Percentiles rank a stretch among this genome's conserved stretches.
Conservation (phyloP, 2,329 filamentous ascomycete genomes). For the Colletotrichum lindemuthianum region DNA sequence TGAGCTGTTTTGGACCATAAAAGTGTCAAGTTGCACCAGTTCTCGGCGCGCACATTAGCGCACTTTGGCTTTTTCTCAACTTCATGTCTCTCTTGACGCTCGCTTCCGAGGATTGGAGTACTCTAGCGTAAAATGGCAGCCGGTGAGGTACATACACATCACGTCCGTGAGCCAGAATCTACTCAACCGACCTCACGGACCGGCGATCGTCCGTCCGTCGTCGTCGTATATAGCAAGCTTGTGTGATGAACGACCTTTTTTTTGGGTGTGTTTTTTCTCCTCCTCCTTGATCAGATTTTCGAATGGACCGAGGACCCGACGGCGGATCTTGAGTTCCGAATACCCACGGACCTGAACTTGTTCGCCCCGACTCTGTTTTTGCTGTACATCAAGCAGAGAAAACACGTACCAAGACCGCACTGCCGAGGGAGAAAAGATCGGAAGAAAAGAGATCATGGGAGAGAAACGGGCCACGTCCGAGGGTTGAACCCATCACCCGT, state of each 20-base stretch:
- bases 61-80: neutral
- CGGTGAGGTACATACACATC: neutral
- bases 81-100: neutral
- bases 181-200: slow-evolving; percentile 17
- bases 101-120: neutral
- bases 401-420: neutral
- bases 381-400: neutral
- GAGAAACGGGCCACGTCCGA: slow-evolving; percentile 10
- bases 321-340: slow-evolving; percentile 8
- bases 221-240: neutral
- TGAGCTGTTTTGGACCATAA: neutral
- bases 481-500: neutral
- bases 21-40: slow-evolving; percentile 4
- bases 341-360: neutral
- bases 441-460: neutral
- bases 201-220: slow-evolving; percentile 17
- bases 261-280: neutral
- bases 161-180: neutral
- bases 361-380: no score
- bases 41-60: slow-evolving; percentile 10
- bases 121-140: no score
- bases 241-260: slow-evolving; percentile 6
- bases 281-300: neutral
- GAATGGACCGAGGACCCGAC: slow-evolving; percentile 2
- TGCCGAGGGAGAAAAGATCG: neutral